A percentile compares a stretch with the other conserved stretches of the same genome.
Conservation (phyloP, 2,329 filamentous ascomycete genomes). For the Madurella mycetomatis region DNA sequence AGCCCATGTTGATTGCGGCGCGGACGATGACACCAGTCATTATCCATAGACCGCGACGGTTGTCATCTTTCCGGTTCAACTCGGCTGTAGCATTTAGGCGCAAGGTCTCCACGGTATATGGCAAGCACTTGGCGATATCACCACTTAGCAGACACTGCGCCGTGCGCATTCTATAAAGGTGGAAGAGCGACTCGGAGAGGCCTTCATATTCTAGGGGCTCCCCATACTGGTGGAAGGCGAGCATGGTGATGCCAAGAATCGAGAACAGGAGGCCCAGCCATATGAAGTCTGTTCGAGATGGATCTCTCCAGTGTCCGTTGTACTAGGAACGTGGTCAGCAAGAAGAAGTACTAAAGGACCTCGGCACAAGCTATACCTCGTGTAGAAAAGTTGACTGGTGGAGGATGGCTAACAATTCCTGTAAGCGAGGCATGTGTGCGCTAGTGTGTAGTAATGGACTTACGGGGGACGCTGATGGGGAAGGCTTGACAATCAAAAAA, state of each 20-base stretch:
- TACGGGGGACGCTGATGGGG: slow-evolving; percentile 26
- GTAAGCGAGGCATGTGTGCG: neutral
- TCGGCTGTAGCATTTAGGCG: slow-evolving; percentile 50
- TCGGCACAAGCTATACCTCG: slow-evolving; percentile 20
- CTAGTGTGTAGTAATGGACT: slow-evolving; percentile 7
- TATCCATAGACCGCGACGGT: slow-evolving; percentile 47
- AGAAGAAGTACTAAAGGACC: neutral
- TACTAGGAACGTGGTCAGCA: slow-evolving; percentile 34
- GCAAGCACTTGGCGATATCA: slow-evolving; percentile 47
- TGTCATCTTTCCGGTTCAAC: slow-evolving; percentile 47
- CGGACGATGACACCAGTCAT: slow-evolving; percentile 48
- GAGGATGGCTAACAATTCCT: slow-evolving; percentile 28
- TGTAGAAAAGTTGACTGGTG: slow-evolving; percentile 48
- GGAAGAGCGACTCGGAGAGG: slow-evolving; percentile 43
- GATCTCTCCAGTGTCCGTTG: slow-evolving; percentile 45
- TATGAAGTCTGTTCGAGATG: slow-evolving; percentile 43
- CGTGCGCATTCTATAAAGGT: slow-evolving; percentile 44
- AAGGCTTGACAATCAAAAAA: slow-evolving; percentile 29
- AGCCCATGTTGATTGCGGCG: slow-evolving; percentile 51
- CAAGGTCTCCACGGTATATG: slow-evolving; percentile 49
- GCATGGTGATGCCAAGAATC: slow-evolving; percentile 50
- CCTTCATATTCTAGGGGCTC: slow-evolving; percentile 49
- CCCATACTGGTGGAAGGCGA: slow-evolving; percentile 49
- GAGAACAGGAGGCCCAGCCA: slow-evolving; percentile 51
- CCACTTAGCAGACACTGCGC: slow-evolving; percentile 50